Conservation (phyloP, 2,329 filamentous ascomycete genomes). For the Drechslerella coelobrocha region DNA sequence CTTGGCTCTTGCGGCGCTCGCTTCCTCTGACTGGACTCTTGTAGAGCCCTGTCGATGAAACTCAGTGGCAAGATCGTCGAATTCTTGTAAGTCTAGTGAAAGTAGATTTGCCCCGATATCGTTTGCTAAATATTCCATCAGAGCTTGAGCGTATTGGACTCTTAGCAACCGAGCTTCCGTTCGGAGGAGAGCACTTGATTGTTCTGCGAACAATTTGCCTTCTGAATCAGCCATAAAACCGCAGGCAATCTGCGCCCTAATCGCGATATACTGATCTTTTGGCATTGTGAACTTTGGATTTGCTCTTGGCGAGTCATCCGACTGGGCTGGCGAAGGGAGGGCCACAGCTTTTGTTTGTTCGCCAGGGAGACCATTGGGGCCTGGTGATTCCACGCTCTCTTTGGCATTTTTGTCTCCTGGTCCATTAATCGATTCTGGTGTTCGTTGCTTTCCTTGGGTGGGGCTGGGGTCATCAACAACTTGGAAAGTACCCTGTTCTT, state of each 20-base stretch:
- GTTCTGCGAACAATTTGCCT: background rate
- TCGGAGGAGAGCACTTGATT: background rate
- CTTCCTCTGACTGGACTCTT: background rate
- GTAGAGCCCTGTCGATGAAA: constrained; percentile 1
- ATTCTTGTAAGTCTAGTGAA: background rate
- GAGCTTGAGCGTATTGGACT: background rate
- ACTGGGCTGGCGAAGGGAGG: no score
- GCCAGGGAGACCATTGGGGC: no score
- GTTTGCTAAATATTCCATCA: constrained; percentile 4
- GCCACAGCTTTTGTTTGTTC: no score
- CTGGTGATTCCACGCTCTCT: no score
- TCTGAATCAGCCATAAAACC: background rate
- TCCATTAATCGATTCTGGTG: no score
- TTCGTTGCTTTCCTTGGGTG: no score
- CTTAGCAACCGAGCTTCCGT: background rate
- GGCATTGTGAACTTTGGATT: no score
- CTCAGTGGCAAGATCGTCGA: background rate
- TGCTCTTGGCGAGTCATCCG: no score
- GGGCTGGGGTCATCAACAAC: no score
- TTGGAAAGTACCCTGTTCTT: background rate
- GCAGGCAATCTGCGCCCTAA: background rate
- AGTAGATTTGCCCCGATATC: background rate
- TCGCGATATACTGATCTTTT: no score
- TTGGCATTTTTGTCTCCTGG: no score
- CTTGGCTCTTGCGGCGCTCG: background rate